Base-by-base conservation (phyloP, 23 red algal species). In the Agarophyton chilense region DNA sequence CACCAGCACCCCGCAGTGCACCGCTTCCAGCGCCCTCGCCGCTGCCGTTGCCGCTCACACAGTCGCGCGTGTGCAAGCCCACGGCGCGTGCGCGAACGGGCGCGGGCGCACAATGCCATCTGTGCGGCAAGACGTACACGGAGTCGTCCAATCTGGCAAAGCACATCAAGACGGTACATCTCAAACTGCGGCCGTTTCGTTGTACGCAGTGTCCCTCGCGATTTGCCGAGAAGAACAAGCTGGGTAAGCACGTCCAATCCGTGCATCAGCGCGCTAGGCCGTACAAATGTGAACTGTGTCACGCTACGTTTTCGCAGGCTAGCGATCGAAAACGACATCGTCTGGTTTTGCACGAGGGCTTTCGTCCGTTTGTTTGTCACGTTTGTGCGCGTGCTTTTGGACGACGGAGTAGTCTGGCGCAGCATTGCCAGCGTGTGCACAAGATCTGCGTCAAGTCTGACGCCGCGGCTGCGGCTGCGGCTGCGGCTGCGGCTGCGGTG, bases 221-320 rank as follows among this genome's bases (percentile, higher is more conserved):
- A 21, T 92, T 92, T 75, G 89, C 89, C 7, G 89, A 82, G 45
- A 82, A 83, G 63, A 83, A 83, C 78, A 92, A 92, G 38, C 89
- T 92, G 14, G 67, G 46, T 26, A 92, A 92, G 77, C 89, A 92
- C 66, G 71, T 92, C 21, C 89, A 82, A 19, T 77, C 64, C 6
- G 89, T 92, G 63, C 89, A 92, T 40, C 38, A 92, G 11, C 78
- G 70, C 35, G 74, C 89, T 25, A 77, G 89, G 6, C 89, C 89
- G n/a, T 92, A 77, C 67, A 72, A 75, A 26, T 92, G 89, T 52
- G 70, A 77, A 34, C 52, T 77, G 26, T 92, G 89, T 57, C 5
- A 34, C 19, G 89, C 89, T 0, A 77, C 89, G 40, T 92, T 92
- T 38, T 82, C 78, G 19, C 78, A 92, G 66, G 78, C 78, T 6